Conservation (phyloP, 2,329 filamentous ascomycete species). For the Fusarium virguliforme region DNA sequence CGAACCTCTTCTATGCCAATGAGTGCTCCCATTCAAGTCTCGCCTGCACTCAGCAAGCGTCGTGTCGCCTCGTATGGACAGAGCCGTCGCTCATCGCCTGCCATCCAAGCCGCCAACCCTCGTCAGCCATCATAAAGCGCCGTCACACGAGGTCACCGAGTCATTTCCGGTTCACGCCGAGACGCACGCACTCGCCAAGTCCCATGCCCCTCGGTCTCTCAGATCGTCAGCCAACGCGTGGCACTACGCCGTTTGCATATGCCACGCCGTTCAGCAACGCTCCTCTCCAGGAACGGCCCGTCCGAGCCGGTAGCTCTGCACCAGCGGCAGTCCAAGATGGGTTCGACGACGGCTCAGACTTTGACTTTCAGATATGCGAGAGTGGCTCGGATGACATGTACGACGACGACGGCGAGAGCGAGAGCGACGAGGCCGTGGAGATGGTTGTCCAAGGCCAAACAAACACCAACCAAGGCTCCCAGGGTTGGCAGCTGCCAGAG, state of each 20-base stretch:
- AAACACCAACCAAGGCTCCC: constrained; percentile 45
- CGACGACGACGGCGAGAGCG: constrained; percentile 48
- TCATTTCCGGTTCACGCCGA: constrained; percentile 68
- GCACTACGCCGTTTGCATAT: constrained; percentile 77
- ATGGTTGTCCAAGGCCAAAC: constrained; percentile 50
- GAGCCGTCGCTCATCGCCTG: constrained; percentile 55
- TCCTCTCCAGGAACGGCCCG: constrained; percentile 61
- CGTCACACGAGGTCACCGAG: constrained; percentile 74
- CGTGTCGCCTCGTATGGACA: constrained; percentile 64
- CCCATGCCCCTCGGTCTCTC: constrained; percentile 57
- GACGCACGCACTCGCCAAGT: constrained; percentile 68
- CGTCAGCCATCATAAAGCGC: constrained; percentile 61
- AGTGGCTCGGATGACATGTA: constrained; percentile 56
- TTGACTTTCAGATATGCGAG: constrained; percentile 58
- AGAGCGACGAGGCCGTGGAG: constrained; percentile 48
- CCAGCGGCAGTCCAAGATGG: constrained; percentile 52
- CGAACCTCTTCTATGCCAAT: constrained; percentile 70
- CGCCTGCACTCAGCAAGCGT: constrained; percentile 61
- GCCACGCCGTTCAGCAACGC: constrained; percentile 81
- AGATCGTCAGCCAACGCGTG: constrained; percentile 57
- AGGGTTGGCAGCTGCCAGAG: constrained; percentile 61
- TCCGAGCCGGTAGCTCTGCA: constrained; percentile 52
- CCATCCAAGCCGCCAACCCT: constrained; percentile 45
- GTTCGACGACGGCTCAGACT: constrained; percentile 58
- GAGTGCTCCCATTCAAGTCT: constrained; percentile 56